phyloP scores from a whole-genome alignment of 2,329 filamentous ascomycete species.

The Botryotinia convoluta region DNA sequence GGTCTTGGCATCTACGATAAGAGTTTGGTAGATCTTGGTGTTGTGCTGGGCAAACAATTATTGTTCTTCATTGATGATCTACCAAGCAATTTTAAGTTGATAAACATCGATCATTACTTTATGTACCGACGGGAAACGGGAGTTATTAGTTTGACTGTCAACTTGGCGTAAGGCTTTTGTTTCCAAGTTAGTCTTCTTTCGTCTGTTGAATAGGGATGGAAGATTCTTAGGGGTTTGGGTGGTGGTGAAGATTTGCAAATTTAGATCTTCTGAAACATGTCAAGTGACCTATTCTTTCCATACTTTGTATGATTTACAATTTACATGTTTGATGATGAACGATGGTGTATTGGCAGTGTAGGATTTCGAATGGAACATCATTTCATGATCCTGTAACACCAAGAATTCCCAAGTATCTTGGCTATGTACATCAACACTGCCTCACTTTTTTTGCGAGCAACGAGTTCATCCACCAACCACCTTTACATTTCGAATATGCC shows the following conservation, averaged over 20 bases:
- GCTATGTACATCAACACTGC: constrained; percentile 9
- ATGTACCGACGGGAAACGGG: constrained; percentile 5
- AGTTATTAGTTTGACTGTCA: constrained; percentile 5
- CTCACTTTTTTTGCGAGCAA: not conserved
- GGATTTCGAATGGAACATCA: not conserved
- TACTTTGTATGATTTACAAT: not conserved
- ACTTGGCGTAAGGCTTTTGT: constrained; percentile 5
- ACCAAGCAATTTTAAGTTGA: not conserved
- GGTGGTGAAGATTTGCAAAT: not conserved
- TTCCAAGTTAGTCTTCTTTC: not conserved
- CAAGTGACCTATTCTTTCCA: constrained; percentile 9
- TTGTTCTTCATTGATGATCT: not conserved
- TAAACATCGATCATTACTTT: not conserved
- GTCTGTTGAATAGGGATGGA: not conserved
- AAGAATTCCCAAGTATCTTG: constrained; percentile 17
- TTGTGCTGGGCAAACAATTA: constrained; percentile 6
- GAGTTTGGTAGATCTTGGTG: constrained; percentile 12
- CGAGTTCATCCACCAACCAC: constrained; percentile 15
- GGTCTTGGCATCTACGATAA: constrained; percentile 14
- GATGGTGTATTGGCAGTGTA: not conserved
- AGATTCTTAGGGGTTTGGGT: not conserved
- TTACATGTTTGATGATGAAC: not conserved
- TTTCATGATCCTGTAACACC: constrained; percentile 8
- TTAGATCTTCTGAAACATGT: constrained; percentile 14
- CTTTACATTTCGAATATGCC: not conserved